A percentile compares a stretch with the other conserved stretches of the same genome.
Evolutionary conservation across 441 rosid genomes (phyloP).

Genomic region (Omphalea diandra): DNA sequence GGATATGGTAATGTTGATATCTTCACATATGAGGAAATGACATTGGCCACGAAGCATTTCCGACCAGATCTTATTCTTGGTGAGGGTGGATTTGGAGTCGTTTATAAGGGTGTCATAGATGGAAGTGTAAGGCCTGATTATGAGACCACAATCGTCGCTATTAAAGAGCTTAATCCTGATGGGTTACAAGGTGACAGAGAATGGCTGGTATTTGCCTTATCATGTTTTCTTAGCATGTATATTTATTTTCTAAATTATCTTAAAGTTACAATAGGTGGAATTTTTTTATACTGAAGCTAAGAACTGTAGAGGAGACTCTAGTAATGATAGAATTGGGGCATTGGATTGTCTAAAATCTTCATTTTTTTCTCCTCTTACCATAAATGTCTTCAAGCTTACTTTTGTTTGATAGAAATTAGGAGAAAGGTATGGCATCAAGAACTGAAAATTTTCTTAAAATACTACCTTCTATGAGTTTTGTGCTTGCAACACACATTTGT

Average conservation of each 20-base stretch:
- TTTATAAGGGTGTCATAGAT: slow-evolving; percentile 86
- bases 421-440: not conserved
- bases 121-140: slow-evolving; percentile 62
- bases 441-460: slow-evolving; percentile 2
- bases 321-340: not conserved
- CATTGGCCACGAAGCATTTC: slow-evolving; percentile 76
- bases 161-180: slow-evolving; percentile 90
- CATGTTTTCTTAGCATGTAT: slow-evolving; percentile 1
- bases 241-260: not conserved
- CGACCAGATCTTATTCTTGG: slow-evolving; percentile 90
- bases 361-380: not conserved
- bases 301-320: not conserved
- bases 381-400: not conserved
- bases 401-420: not conserved
- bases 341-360: not conserved
- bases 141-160: slow-evolving; percentile 63
- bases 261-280: not conserved
- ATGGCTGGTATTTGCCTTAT: slow-evolving; percentile 77
- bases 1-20: slow-evolving; percentile 75
- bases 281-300: not conserved
- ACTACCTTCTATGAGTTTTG: not conserved
- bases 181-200: slow-evolving; percentile 99
- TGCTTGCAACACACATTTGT: not conserved
- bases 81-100: slow-evolving; percentile 96
- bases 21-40: slow-evolving; percentile 83